A percentile compares a stretch with the other conserved stretches of the same genome.
phyloP scores from a whole-genome alignment of 345 rosid species.

The Firmiana major region DNA sequence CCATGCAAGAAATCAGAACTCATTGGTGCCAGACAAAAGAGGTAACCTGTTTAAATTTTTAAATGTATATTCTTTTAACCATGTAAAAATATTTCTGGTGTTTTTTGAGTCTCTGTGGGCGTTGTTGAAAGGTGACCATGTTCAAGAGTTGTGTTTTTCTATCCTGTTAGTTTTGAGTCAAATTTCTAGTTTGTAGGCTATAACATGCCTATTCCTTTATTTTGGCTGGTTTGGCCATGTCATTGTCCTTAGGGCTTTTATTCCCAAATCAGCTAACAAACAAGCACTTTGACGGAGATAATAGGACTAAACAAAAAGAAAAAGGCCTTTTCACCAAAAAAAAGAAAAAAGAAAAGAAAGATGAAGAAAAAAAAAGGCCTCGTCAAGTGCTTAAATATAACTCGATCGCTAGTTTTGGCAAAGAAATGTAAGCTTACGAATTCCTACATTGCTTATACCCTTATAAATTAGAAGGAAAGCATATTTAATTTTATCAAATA shows the following conservation, averaged over 20 bases:
- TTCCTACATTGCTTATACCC: background rate
- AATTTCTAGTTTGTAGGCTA: background rate
- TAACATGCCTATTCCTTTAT: background rate
- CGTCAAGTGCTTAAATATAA: background rate
- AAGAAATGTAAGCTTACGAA: background rate
- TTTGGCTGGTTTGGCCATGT: background rate
- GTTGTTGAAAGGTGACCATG: background rate
- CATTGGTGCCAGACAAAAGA: conserved; percentile 47
- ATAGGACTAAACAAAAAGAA: no score
- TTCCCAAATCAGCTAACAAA: background rate
- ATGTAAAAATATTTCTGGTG: background rate
- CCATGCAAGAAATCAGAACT: conserved; percentile 36
- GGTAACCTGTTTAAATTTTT: conserved; percentile 30
- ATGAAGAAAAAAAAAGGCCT: background rate
- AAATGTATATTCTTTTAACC: background rate
- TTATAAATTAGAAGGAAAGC: background rate
- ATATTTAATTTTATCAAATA: background rate
- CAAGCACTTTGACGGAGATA: background rate
- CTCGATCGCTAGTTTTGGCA: background rate
- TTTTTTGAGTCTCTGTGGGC: background rate
- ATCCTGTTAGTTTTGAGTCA: background rate
- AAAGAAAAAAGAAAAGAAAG: no score
- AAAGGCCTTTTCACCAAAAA: no score
- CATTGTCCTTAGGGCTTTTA: background rate
- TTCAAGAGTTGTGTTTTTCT: background rate